Conservation (phyloP, 1,284 basidiomycete species). For the Xerocomus minutiporus region DNA sequence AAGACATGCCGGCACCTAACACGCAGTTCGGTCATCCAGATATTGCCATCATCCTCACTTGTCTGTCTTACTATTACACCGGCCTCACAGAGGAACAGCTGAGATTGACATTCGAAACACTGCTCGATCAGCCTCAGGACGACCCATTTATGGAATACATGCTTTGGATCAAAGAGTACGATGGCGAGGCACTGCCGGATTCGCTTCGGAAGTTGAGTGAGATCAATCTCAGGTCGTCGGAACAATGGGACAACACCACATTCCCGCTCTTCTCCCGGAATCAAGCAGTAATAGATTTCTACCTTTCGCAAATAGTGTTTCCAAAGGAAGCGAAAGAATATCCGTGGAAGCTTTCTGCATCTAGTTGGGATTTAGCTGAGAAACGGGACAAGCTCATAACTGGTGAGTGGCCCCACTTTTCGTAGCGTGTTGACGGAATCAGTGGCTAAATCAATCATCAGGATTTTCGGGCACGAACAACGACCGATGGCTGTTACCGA, state of each 20-base stretch:
- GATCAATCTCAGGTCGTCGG: slow-evolving; percentile 39
- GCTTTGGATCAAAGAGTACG: slow-evolving; percentile 35
- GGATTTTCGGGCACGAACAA: slow-evolving; percentile 13
- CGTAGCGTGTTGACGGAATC: no score
- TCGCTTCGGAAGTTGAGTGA: slow-evolving; percentile 32
- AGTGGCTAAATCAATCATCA: neutral
- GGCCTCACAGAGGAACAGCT: slow-evolving; percentile 41
- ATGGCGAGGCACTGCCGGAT: slow-evolving; percentile 19
- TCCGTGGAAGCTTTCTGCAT: slow-evolving; percentile 40
- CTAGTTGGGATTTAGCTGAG: slow-evolving; percentile 49
- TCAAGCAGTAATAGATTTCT: slow-evolving; percentile 44
- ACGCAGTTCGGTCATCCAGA: no score
- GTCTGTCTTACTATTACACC: slow-evolving; percentile 34
- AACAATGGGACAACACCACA: slow-evolving; percentile 31
- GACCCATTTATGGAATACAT: slow-evolving; percentile 40
- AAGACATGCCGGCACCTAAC: neutral
- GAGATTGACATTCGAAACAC: slow-evolving; percentile 34
- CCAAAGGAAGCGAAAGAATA: slow-evolving; percentile 40
- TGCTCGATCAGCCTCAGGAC: slow-evolving; percentile 35
- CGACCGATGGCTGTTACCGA: neutral
- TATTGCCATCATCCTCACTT: no score
- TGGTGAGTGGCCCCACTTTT: neutral
- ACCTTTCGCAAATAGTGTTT: slow-evolving; percentile 30
- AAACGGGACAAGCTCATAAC: neutral
- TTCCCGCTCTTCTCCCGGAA: slow-evolving; percentile 37